Conservation (phyloP, 495 filamentous ascomycete genomes). For the Neurospora sublineolata region DNA sequence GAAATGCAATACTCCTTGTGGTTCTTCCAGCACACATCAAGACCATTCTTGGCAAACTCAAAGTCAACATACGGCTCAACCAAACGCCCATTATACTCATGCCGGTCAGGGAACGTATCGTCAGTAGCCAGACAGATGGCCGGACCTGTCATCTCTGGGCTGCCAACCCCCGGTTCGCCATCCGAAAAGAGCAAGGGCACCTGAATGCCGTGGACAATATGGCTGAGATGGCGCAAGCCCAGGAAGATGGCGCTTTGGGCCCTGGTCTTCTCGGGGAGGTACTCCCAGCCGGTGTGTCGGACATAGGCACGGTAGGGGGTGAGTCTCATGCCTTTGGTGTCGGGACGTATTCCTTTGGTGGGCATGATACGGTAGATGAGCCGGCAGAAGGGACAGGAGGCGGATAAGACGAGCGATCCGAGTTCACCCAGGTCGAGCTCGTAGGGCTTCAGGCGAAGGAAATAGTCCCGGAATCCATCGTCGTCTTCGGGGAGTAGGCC, state of each 20-base stretch:
- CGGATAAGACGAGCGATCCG: background rate
- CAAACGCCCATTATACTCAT: background rate
- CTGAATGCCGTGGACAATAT: background rate
- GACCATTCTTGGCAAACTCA: background rate
- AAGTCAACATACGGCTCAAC: constrained; percentile 1
- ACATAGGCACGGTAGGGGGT: constrained; percentile 3
- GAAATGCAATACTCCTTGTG: background rate
- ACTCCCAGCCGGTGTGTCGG: constrained; percentile 4
- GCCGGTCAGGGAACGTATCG: background rate
- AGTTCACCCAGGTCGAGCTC: constrained; percentile 3
- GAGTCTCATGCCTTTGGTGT: background rate
- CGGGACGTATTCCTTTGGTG: background rate
- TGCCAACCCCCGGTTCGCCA: background rate
- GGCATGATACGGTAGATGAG: constrained; percentile 14
- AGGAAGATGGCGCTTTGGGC: background rate
- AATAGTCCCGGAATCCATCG: background rate
- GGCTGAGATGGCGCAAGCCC: background rate
- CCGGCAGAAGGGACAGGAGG: constrained; percentile 9
- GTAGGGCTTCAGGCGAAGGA: background rate
- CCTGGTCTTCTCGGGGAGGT: background rate
- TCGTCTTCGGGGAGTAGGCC: background rate
- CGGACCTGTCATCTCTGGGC: constrained; percentile 1
- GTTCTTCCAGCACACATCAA: constrained; percentile 1
- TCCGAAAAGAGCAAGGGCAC: background rate
- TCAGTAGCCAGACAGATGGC: constrained; percentile 1